A percentile compares a stretch with the other conserved stretches of the same genome.
phyloP scores from a whole-genome alignment of 805 yeast species.

The Martiniozyma abietophila region DNA sequence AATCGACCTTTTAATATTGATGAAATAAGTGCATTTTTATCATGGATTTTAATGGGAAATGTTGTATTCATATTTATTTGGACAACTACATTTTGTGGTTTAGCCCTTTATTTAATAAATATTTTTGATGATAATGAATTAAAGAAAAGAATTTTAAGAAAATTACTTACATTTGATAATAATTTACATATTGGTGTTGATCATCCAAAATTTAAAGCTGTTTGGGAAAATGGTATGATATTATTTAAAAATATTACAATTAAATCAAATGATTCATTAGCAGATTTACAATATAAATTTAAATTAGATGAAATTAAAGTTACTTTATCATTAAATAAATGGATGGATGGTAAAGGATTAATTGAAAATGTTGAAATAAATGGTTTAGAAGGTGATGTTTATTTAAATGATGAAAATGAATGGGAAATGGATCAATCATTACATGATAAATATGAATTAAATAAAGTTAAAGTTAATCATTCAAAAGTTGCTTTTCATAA shows the following conservation, averaged over 20 bases:
- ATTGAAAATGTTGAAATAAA: slow-evolving; percentile 38
- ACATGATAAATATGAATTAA: slow-evolving; percentile 30
- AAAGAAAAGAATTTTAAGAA: slow-evolving; percentile 20
- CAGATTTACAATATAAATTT: slow-evolving; percentile 24
- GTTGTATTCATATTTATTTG: slow-evolving; percentile 46
- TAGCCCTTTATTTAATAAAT: slow-evolving; percentile 36
- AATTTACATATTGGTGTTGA: slow-evolving; percentile 21
- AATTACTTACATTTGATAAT: slow-evolving; percentile 27
- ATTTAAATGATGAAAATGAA: slow-evolving; percentile 12
- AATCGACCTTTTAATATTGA: slow-evolving; percentile 40
- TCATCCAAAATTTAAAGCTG: slow-evolving; percentile 31
- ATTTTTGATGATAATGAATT: slow-evolving; percentile 22
- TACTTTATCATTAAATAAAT: slow-evolving; percentile 41
- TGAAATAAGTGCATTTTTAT: slow-evolving; percentile 44
- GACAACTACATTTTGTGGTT: slow-evolving; percentile 47
- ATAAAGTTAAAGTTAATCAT: slow-evolving; percentile 40
- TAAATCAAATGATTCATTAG: slow-evolving; percentile 12
- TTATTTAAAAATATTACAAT: slow-evolving; percentile 34
- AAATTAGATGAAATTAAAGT: slow-evolving; percentile 34
- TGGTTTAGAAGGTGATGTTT: slow-evolving; percentile 35
- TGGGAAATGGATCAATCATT: slow-evolving; percentile 17
- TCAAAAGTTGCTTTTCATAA: slow-evolving; percentile 32
- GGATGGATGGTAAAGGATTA: slow-evolving; percentile 48
- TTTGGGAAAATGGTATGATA: slow-evolving; percentile 41
- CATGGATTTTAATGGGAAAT: slow-evolving; percentile 52